A percentile compares a stretch with the other conserved stretches of the same genome.
Conservation (phyloP, 2,329 filamentous ascomycete genomes). For the Hymenoscyphus fraxineus region DNA sequence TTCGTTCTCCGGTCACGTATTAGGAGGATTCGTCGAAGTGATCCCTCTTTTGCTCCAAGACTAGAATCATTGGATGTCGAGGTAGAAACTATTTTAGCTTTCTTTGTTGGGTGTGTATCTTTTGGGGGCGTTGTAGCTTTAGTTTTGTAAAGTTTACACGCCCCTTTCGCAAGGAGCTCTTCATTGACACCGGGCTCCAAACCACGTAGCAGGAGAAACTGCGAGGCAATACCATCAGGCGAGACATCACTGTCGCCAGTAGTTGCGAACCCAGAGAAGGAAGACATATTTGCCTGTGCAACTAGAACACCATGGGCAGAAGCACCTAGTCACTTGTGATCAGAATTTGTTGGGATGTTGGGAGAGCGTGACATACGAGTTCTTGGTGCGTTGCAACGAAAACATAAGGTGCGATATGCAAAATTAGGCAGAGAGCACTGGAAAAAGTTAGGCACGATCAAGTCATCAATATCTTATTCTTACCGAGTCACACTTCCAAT, state of each 20-base stretch:
- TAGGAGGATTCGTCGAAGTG: slow-evolving; percentile 72
- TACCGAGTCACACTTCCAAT: slow-evolving; percentile 55
- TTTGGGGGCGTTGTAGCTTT: slow-evolving; percentile 39
- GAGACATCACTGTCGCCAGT: slow-evolving; percentile 53
- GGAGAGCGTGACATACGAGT: slow-evolving; percentile 41
- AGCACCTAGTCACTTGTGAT: slow-evolving; percentile 30
- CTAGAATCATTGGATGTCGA: slow-evolving; percentile 47
- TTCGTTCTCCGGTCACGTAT: slow-evolving; percentile 69
- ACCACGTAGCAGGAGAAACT: slow-evolving; percentile 72
- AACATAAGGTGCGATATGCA: slow-evolving; percentile 52
- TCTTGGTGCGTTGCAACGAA: slow-evolving; percentile 53
- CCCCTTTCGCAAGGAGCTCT: slow-evolving; percentile 66
- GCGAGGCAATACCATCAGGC: slow-evolving; percentile 51
- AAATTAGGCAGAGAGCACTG: slow-evolving; percentile 57
- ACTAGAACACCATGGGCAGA: slow-evolving; percentile 34
- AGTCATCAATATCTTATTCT: slow-evolving; percentile 13
- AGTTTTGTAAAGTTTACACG: slow-evolving; percentile 68
- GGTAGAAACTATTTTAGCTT: slow-evolving; percentile 51
- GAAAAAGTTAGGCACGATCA: slow-evolving; percentile 16
- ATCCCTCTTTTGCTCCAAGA: slow-evolving; percentile 64
- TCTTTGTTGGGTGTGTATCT: slow-evolving; percentile 33
- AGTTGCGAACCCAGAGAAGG: slow-evolving; percentile 43
- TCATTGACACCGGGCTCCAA: slow-evolving; percentile 69
- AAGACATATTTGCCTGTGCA: slow-evolving; percentile 37
- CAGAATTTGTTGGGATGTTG: slow-evolving; percentile 14